Conservation (phyloP, 1,284 basidiomycete species). For the Wallemia hederae region DNA sequence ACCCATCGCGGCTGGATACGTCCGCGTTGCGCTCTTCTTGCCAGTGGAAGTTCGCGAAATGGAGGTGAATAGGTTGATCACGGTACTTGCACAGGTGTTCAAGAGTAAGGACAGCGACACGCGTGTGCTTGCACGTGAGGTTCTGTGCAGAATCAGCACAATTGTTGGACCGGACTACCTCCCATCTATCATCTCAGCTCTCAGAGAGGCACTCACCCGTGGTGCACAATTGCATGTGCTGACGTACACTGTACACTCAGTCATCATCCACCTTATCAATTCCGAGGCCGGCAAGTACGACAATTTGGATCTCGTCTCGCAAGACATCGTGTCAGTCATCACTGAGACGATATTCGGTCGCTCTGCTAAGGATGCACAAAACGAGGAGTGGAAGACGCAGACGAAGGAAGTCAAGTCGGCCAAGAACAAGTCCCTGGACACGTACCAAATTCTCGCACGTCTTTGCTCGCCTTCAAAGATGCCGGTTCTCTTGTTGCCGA, state of each 20-base stretch:
- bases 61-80: constrained; percentile 52
- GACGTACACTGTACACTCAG: constrained; percentile 52
- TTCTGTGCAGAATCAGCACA: constrained; percentile 51
- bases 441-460: constrained; percentile 50
- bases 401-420: constrained; percentile 65
- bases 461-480: constrained; percentile 44
- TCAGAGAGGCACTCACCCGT: constrained; percentile 50
- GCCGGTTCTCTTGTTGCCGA: constrained; percentile 42
- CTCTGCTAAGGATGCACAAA: constrained; percentile 62
- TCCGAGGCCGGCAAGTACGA: constrained; percentile 21
- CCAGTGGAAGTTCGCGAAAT: constrained; percentile 35
- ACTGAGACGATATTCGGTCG: constrained; percentile 85
- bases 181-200: constrained; percentile 41
- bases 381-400: constrained; percentile 80
- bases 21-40: constrained; percentile 53
- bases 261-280: constrained; percentile 46
- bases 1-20: constrained; percentile 64
- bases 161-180: constrained; percentile 47
- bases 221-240: constrained; percentile 86
- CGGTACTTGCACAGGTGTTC: constrained; percentile 56
- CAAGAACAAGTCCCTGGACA: constrained; percentile 48
- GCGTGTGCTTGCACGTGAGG: constrained; percentile 58
- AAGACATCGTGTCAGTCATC: constrained; percentile 46
- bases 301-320: constrained; percentile 45
- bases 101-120: constrained; percentile 83